Evolutionary conservation across 495 filamentous ascomycete species (phyloP), one percentile per base, ranked within the genome.

Genomic region (Penicillium soppii): DNA sequence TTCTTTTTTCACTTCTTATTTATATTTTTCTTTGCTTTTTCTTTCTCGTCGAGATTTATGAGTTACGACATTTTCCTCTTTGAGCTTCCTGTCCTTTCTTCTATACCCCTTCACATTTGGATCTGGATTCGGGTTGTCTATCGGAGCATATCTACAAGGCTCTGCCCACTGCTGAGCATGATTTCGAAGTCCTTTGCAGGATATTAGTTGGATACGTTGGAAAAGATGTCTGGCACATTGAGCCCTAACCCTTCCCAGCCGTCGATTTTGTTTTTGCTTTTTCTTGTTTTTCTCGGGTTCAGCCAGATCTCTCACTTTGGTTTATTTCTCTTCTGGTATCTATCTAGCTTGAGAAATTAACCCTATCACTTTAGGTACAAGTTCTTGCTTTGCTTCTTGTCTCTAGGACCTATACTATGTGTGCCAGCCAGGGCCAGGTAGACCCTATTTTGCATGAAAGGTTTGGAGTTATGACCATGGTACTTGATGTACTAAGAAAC

Each of bases 271-370:
- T 47, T 52, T 45, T 52, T 21, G 17, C 16, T 7, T 49, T 36
- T 29, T 26, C 13, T 47, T 53, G 5, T 40, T 21, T 25, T 30
- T 47, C 33, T 50, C 47, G 47, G 26, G 26, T 17, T 47, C 44
- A 43, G 40, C 23, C 23, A 40, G 35, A 27, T 29, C 27, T 48
- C 43, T 45, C 9, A n/a, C n/a, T 37, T 27, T 51, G 29, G 23
- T 47, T 21, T n/a, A 22, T 23, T 45, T 36, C 23, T 12, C 10
- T 39, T 47, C 35, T 41, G 29, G 17, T 29, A 51, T 59, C 59
- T 57, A 50, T 53, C 47, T 57, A 52, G 57, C 17, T 49, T 52
- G 37, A 54, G 53, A 60, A 16, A n/a, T 7, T 46, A 19, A n/a
- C 30, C 8, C 33, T 33, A 54, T 48, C n/a, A 61, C 58, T 58